These are phyloP conservation scores for Heliamphora pulchella DNA, from an alignment of 179 eudicot genomes.

Conservation along the genomic window DNA sequence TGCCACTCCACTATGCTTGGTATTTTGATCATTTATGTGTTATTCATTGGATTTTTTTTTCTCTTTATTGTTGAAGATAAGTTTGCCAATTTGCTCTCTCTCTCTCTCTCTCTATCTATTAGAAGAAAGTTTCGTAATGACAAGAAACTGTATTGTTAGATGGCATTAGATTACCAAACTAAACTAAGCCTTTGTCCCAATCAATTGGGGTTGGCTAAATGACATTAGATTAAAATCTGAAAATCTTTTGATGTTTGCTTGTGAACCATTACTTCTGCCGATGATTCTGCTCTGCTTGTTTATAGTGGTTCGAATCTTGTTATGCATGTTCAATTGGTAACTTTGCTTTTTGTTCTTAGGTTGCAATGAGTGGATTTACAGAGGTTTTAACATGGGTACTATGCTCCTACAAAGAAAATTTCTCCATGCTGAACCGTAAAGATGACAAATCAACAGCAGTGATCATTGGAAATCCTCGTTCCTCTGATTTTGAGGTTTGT, in stretches of 20 bases:
- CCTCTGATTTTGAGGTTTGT: constrained; percentile 97
- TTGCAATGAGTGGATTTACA: constrained; percentile 81
- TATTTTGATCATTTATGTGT: too few species aligned
- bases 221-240: background rate
- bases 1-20: too few species aligned
- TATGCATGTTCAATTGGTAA: background rate
- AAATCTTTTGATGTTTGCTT: background rate
- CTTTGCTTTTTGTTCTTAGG: constrained; percentile 29
- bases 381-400: constrained; percentile 84
- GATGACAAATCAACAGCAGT: constrained; percentile 80
- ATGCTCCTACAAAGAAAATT: constrained; percentile 81
- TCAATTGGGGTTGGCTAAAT: too few species aligned
- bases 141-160: too few species aligned
- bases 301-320: too few species aligned
- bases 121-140: too few species aligned
- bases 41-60: too few species aligned
- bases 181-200: too few species aligned
- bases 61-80: background rate
- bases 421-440: constrained; percentile 63
- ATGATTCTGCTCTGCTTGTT: too few species aligned
- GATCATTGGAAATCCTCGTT: constrained; percentile 79
- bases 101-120: background rate
- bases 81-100: constrained; percentile 1
- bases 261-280: background rate
- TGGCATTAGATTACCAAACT: too few species aligned